These are phyloP conservation scores for Carnegiea gigantea DNA, from an alignment of 179 eudicot species.

Conservation along the genomic window DNA sequence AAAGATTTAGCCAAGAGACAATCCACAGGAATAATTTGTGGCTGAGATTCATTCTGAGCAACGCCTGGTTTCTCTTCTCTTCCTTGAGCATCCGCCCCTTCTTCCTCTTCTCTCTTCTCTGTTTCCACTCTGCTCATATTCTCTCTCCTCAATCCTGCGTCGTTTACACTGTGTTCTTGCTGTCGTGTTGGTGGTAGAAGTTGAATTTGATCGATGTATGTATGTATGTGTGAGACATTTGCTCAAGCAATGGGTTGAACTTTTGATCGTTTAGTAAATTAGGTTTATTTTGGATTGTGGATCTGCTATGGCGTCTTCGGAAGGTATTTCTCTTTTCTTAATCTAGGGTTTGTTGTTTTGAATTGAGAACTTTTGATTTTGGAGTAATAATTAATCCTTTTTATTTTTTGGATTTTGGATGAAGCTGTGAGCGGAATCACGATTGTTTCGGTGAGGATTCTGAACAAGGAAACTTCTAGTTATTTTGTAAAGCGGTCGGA, in stretches of 20 bases:
- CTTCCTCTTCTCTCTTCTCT: background rate
- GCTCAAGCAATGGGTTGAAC: constrained; percentile 35
- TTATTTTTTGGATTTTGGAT: constrained; percentile 14
- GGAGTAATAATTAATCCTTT: background rate
- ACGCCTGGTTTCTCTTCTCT: constrained; percentile 13
- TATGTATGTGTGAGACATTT: background rate
- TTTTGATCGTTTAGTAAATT: constrained; percentile 4
- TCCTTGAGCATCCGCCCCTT: constrained; percentile 6
- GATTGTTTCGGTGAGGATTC: constrained; percentile 69
- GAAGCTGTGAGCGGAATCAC: constrained; percentile 49
- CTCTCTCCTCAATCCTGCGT: constrained; percentile 5
- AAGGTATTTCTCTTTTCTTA: constrained; percentile 19
- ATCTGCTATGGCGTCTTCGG: constrained; percentile 24
- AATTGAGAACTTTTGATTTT: constrained; percentile 5
- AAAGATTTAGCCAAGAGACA: constrained; percentile 1
- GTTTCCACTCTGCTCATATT: background rate
- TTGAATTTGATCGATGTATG: background rate
- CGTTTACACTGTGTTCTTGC: background rate
- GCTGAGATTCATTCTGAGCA: constrained; percentile 44
- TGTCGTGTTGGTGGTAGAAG: background rate
- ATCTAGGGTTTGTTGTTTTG: background rate
- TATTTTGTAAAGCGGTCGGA: constrained; percentile 7
- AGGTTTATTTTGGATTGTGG: background rate
- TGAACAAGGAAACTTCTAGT: constrained; percentile 41
- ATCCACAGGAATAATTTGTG: constrained; percentile 39